phyloP scores from a whole-genome alignment of 257 asterid genomes.

The Hygrophila difformis region DNA sequence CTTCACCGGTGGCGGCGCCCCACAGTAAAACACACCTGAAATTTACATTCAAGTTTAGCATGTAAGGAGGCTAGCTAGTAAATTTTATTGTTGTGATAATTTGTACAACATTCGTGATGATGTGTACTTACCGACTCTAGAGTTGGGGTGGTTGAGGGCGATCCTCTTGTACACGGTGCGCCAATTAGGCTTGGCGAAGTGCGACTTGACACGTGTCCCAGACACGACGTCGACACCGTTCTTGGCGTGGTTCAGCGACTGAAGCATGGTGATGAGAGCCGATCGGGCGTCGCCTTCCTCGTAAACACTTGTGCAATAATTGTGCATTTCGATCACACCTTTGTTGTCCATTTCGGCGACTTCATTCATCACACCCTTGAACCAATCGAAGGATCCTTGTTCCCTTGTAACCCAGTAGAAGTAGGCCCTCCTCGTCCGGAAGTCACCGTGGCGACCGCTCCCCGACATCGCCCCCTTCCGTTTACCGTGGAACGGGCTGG shows the following conservation, averaged over 20 bases:
- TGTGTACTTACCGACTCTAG: slow-evolving; percentile 48
- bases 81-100: no score
- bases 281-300: slow-evolving; percentile 79
- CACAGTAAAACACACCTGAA: slow-evolving; percentile 74
- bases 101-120: background rate
- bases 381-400: slow-evolving; percentile 80
- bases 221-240: slow-evolving; percentile 63
- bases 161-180: slow-evolving; percentile 51
- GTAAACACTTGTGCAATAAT: slow-evolving; percentile 66
- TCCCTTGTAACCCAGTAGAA: slow-evolving; percentile 83
- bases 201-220: slow-evolving; percentile 53
- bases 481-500: background rate
- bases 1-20: slow-evolving; percentile 52
- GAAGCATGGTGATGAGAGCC: slow-evolving; percentile 65
- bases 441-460: slow-evolving; percentile 23
- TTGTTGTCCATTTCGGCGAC: slow-evolving; percentile 46
- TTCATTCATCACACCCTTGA: slow-evolving; percentile 66
- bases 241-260: slow-evolving; percentile 59
- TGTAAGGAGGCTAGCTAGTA: no score
- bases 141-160: slow-evolving; percentile 48
- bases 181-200: slow-evolving; percentile 75
- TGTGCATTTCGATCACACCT: slow-evolving; percentile 65
- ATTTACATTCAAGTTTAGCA: no score
- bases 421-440: slow-evolving; percentile 45
- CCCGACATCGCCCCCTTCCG: slow-evolving; percentile 15